Evolutionary conservation across 306 rosid species (phyloP), one percentile per base, ranked within the genome.

Genomic region (Cucumis melo): DNA sequence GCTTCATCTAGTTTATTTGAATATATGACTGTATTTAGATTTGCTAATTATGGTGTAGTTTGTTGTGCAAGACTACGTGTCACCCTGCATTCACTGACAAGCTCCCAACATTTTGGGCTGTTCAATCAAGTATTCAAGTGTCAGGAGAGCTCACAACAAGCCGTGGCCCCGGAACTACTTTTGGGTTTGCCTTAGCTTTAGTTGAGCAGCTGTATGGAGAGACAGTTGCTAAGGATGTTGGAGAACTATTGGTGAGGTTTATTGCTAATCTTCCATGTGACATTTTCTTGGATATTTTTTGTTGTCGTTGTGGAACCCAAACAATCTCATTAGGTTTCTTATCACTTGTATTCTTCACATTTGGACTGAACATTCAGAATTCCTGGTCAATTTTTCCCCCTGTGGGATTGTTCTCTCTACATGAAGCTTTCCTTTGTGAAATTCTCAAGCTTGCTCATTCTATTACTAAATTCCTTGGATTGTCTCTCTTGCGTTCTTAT

Each of bases 71-170:
- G 98, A 85, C 83, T 19, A 94, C 98, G 38, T 85, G 97, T 77
- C 98, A 94, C 85, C 98, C 97, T 75, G 98, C 98, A 75, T 94
- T 94, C 87, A 82, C 81, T 81, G 85, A 87, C 83, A 90, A 84
- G 87, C 98, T 94, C 74, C 96, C 98, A 50, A 87, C 93, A 19
- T 94, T 94, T 79, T 94, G 97, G 98, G 97, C 97, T 6, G 94
- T 91, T 78, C 91, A 91, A 81, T 85, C 97, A 42, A 89, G 87
- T 74, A 80, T 91, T 77, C 98, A 90, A 85, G 97, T 94, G 62
- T 94, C 98, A 2, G 87, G 87, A 60, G 93, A 83, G 77, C 97
- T 91, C 58, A 94, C 94, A 41, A 91, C 98, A 6, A 94, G 97
- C 85, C 97, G 95, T 50, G 97, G 98, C 34, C 98, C 98, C 9